A percentile compares a stretch with the other conserved stretches of the same genome.
Evolutionary conservation across 805 yeast species (phyloP).

Genomic region (Candida koratica): DNA sequence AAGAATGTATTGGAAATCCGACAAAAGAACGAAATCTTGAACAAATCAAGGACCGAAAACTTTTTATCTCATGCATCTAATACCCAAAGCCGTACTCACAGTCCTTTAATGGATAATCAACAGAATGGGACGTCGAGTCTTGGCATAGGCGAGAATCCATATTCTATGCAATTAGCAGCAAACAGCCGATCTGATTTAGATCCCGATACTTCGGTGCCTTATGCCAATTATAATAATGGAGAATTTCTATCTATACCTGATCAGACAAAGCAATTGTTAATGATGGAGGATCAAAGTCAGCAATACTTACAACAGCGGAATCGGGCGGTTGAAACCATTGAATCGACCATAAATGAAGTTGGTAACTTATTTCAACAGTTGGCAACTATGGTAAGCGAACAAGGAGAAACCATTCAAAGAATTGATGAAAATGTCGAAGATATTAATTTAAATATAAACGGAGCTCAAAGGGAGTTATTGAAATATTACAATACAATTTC

Average conservation of each 20-base stretch:
- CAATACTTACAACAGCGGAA: conserved; percentile 79
- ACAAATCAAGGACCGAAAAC: conserved; percentile 79
- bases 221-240: conserved; percentile 24
- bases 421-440: conserved; percentile 95
- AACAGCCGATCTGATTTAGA: conserved; percentile 22
- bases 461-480: conserved; percentile 90
- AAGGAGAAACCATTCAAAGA: conserved; percentile 92
- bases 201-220: conserved; percentile 25
- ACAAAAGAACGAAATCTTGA: conserved; percentile 76
- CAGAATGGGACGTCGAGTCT: conserved; percentile 17
- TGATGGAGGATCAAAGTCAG: conserved; percentile 74
- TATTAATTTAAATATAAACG: conserved; percentile 79
- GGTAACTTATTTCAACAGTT: conserved; percentile 91
- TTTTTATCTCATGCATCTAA: conserved; percentile 54
- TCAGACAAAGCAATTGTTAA: conserved; percentile 72
- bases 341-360: conserved; percentile 94
- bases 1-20: conserved; percentile 84
- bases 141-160: conserved; percentile 36
- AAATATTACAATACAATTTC: conserved; percentile 86
- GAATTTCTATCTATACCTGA: conserved; percentile 71
- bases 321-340: conserved; percentile 92
- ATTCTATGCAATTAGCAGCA: conserved; percentile 11
- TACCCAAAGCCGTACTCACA: conserved; percentile 22
- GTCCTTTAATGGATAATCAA: conserved; percentile 18
- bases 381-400: conserved; percentile 97